Percentiles rank a stretch among this genome's conserved stretches.
Evolutionary conservation across 2,329 filamentous ascomycete species (phyloP).

Genomic region (Chrysoporthe puriensis): DNA sequence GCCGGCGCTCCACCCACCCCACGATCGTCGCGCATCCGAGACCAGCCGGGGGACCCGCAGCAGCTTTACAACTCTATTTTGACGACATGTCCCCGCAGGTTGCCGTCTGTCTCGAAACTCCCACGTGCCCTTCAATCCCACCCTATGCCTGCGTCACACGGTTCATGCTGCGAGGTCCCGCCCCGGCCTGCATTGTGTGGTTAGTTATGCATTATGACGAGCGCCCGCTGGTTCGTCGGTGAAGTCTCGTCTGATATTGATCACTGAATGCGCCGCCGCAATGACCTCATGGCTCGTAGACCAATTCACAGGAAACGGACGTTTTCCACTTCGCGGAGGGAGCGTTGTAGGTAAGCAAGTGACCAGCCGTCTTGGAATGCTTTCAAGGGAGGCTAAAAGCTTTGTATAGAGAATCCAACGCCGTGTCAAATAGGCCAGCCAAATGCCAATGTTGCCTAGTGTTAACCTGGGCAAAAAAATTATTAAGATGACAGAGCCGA

Average conservation of each 20-base stretch:
- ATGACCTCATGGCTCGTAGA: neutral
- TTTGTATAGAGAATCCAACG: neutral
- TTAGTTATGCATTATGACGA: no score
- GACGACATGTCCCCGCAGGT: neutral
- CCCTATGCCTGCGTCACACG: neutral
- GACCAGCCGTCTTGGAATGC: neutral
- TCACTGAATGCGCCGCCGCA: neutral
- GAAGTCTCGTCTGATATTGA: neutral
- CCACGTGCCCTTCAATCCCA: neutral
- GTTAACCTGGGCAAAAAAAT: neutral
- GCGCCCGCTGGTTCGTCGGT: neutral
- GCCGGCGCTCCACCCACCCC: constrained; percentile 3
- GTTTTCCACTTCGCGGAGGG: neutral
- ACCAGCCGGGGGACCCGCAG: constrained; percentile 1
- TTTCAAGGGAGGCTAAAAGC: neutral
- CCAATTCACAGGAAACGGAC: neutral
- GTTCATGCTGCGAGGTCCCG: neutral
- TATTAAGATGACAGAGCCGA: neutral
- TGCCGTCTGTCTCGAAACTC: neutral
- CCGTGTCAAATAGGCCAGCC: neutral
- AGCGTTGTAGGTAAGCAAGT: neutral
- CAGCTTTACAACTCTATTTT: neutral
- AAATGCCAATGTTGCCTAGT: neutral
- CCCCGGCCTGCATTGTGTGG: no score
- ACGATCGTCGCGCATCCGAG: neutral